Evolutionary conservation across 2,329 filamentous ascomycete species (phyloP), one percentile per base, ranked within the genome.

Genomic region (Penicillium sp.): DNA sequence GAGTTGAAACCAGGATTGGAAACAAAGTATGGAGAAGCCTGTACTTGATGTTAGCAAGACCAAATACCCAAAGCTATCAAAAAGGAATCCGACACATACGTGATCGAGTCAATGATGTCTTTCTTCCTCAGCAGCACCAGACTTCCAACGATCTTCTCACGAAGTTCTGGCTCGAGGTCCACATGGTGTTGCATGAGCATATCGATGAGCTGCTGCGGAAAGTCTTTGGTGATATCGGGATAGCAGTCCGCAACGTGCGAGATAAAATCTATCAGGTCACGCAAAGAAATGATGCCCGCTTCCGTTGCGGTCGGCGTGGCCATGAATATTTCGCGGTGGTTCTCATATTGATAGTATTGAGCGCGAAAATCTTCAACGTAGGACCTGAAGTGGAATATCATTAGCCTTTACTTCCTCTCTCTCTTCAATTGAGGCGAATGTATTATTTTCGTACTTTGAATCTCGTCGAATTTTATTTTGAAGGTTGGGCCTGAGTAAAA

Each of bases 221-320:
- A 97, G 9, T 82, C 79, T 52, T 80, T 80, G 1, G 91, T 92
- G 60, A 93, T 83, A 58, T 88, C 83, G 51, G 90, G 91, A 73
- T 96, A 99, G 77, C 91, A 95, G 69, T 97, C 92, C 69, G 93
- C 89, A 60, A 95, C 89, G 75, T 99, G 94, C 20, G 92, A 87
- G 65, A 97, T 87, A 66, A 99, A 89, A 68, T 97, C 93, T 65
- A 99, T 89, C 64, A 96, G 83, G 68, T 97, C 92, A 66, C 89
- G 87, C 65, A 99, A 88, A 12, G 90, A 91, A 55, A 94, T 85
- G 57, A 93, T 80, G 47, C 90, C 90, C 47, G 87, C 87, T 65
- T 88, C 84, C 55, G 90, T 89, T 52, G 89, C 87, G 14, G 86
- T 81, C 5, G 94, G 94, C 48, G 90, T 89, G 43, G 88, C 84